Conservation (phyloP, 2,329 filamentous ascomycete species). For the Conoideocrella luteorostrata region DNA sequence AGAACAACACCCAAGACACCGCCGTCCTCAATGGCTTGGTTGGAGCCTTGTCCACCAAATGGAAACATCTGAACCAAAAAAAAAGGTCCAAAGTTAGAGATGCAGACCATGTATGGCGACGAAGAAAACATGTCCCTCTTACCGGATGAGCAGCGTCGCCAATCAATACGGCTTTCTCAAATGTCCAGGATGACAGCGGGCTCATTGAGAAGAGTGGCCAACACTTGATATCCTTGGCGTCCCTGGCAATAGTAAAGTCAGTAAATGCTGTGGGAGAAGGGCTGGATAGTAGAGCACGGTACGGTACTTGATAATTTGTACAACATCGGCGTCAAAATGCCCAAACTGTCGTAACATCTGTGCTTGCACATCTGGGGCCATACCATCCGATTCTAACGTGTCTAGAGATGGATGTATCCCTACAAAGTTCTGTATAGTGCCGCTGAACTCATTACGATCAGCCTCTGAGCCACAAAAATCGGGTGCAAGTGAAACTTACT, state of each 20-base stretch:
- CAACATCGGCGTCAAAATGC: conserved; percentile 3
- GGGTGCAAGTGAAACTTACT: background rate
- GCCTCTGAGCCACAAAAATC: background rate
- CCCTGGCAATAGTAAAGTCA: background rate
- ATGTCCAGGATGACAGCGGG: conserved; percentile 5
- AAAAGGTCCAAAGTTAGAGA: background rate
- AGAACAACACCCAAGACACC: conserved; percentile 4
- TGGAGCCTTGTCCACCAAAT: conserved; percentile 9
- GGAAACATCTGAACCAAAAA: conserved; percentile 10
- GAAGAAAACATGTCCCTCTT: background rate
- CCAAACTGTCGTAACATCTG: conserved; percentile 8
- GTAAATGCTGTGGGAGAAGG: background rate
- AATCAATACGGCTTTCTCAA: conserved; percentile 6
- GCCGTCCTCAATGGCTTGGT: conserved; percentile 10
- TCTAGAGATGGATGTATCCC: conserved; percentile 4
- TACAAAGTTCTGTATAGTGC: conserved; percentile 9
- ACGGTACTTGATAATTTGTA: conserved; percentile 5
- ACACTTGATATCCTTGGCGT: conserved; percentile 2
- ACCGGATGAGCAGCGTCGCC: conserved; percentile 10
- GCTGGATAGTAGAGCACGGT: background rate
- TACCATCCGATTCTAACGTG: background rate
- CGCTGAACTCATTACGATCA: background rate
- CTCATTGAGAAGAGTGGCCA: conserved; percentile 8
- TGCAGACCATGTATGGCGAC: background rate
- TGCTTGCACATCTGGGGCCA: background rate